phyloP scores from a whole-genome alignment of 495 filamentous ascomycete genomes.

The Tuber brumale region DNA sequence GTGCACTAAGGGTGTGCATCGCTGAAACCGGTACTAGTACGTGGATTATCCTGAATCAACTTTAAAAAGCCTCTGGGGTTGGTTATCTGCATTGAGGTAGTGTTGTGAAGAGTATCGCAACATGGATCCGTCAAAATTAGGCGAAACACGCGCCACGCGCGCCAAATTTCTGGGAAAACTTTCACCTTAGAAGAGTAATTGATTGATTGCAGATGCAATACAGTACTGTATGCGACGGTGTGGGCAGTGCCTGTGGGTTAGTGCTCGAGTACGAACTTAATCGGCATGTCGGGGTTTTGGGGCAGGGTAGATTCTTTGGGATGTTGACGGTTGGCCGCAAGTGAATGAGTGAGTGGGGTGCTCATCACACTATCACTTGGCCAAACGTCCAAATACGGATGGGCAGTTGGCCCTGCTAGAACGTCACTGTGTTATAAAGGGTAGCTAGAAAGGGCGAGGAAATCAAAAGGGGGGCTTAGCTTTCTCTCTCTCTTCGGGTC shows the following conservation, averaged over 20 bases:
- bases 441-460: neutral
- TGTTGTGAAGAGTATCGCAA: neutral
- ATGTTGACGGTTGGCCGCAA: neutral
- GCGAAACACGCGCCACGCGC: neutral
- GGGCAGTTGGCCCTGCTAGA: neutral
- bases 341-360: neutral
- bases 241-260: neutral
- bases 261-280: neutral
- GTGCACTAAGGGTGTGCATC: neutral
- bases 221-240: neutral
- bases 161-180: neutral
- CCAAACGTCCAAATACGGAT: neutral
- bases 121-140: neutral
- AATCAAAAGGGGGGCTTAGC: neutral
- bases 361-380: neutral
- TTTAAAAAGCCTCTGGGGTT: neutral
- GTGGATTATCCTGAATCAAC: neutral
- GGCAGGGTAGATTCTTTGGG: neutral
- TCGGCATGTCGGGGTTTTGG: neutral
- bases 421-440: neutral
- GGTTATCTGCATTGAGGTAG: neutral
- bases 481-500: neutral
- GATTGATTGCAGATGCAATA: neutral
- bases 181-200: neutral
- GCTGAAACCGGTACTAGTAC: neutral